phyloP scores from a whole-genome alignment of 2,329 filamentous ascomycete genomes.

The Botrytis cinerea region DNA sequence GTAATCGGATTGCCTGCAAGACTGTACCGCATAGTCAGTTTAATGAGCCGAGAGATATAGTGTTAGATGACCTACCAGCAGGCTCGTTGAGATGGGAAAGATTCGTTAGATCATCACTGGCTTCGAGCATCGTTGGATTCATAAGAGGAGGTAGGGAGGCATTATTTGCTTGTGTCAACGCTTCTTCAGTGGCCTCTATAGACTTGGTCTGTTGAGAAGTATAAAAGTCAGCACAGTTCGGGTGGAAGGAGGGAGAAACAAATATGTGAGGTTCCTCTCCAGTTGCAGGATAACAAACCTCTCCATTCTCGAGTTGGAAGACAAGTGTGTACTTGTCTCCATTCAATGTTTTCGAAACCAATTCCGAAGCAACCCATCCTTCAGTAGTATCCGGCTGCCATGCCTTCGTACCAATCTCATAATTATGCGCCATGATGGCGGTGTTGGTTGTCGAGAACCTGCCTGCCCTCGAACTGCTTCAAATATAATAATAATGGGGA shows the following conservation, averaged over 20 bases:
- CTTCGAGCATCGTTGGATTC: slow-evolving; percentile 98
- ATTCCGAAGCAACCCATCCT: slow-evolving; percentile 96
- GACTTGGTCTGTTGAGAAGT: slow-evolving; percentile 64
- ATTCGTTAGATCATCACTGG: slow-evolving; percentile 96
- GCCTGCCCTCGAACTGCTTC: slow-evolving; percentile 32
- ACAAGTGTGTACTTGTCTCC: slow-evolving; percentile 85
- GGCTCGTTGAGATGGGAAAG: slow-evolving; percentile 97
- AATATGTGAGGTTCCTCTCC: slow-evolving; percentile 16
- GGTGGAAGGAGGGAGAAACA: slow-evolving; percentile 16
- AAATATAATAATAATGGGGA: slow-evolving; percentile 30
- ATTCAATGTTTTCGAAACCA: slow-evolving; percentile 79
- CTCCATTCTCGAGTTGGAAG: slow-evolving; percentile 89
- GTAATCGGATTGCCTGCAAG: slow-evolving; percentile 93
- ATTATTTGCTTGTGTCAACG: slow-evolving; percentile 75
- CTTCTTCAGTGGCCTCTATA: slow-evolving; percentile 74
- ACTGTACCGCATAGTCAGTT: slow-evolving; percentile 56
- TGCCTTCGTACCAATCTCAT: slow-evolving; percentile 94
- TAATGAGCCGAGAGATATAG: not conserved
- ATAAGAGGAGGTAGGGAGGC: slow-evolving; percentile 85
- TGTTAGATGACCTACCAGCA: slow-evolving; percentile 65
- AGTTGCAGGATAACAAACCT: slow-evolving; percentile 58
- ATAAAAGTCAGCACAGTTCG: slow-evolving; percentile 35
- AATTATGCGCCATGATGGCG: slow-evolving; percentile 78
- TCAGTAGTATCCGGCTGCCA: slow-evolving; percentile 97
- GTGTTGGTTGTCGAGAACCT: slow-evolving; percentile 28